A percentile compares a stretch with the other conserved stretches of the same genome.
These are phyloP conservation scores for Vicia faba DNA, from an alignment of 306 rosid genomes.

Conservation along the genomic window DNA sequence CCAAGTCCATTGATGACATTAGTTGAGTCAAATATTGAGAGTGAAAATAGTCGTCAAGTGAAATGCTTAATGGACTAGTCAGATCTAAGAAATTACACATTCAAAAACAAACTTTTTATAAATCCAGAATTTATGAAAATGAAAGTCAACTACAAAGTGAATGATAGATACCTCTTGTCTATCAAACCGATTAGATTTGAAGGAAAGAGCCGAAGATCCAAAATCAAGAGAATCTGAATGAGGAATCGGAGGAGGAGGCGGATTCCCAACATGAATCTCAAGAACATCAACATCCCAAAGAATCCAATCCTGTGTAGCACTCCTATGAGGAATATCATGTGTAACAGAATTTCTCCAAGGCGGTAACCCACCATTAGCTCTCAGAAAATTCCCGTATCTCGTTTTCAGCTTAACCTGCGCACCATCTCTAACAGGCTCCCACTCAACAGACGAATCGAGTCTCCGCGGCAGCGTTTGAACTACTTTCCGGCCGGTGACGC, in stretches of 20 bases:
- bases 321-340: constrained; percentile 74
- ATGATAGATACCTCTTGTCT: constrained; percentile 64
- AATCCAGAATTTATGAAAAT: not conserved
- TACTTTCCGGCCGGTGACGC: constrained; percentile 80
- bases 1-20: not conserved
- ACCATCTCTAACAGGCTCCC: constrained; percentile 80
- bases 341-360: constrained; percentile 94
- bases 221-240: constrained; percentile 68
- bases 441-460: constrained; percentile 77
- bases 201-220: constrained; percentile 48
- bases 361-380: constrained; percentile 84
- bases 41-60: not conserved
- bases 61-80: not conserved
- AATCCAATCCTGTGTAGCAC: constrained; percentile 82
- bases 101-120: not conserved
- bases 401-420: constrained; percentile 62
- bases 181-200: constrained; percentile 40
- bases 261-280: constrained; percentile 62
- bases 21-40: not conserved
- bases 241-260: constrained; percentile 49
- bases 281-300: constrained; percentile 73
- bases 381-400: constrained; percentile 67
- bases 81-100: not conserved
- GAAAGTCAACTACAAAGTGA: not conserved
- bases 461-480: constrained; percentile 58